Conservation (phyloP, 192 early-diverging fungal genomes). For the Phlyctochytrium bullatum region DNA sequence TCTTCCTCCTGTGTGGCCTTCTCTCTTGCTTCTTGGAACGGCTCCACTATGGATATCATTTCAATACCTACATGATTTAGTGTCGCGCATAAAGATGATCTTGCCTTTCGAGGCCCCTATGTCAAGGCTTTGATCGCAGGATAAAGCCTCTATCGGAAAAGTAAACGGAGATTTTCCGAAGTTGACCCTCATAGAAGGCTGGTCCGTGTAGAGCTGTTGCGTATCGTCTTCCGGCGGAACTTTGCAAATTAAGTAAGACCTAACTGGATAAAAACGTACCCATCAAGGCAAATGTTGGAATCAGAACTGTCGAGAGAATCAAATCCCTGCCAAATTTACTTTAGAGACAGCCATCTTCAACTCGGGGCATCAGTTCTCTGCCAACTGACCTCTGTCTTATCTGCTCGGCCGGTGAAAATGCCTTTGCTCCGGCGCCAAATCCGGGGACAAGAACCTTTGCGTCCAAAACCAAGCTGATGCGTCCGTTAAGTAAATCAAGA, state of each 20-base stretch:
- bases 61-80: conserved; percentile 11
- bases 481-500: conserved; percentile 40
- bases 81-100: not conserved
- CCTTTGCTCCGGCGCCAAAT: conserved; percentile 42
- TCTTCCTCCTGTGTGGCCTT: conserved; percentile 42
- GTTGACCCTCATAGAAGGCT: conserved; percentile 38
- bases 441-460: conserved; percentile 25
- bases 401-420: conserved; percentile 34
- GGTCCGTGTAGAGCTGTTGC: conserved; percentile 4
- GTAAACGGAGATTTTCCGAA: conserved; percentile 47
- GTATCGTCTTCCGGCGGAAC: not conserved
- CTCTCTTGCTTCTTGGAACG: conserved; percentile 14
- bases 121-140: conserved; percentile 21
- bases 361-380: not conserved
- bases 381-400: conserved; percentile 30
- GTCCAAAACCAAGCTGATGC: conserved; percentile 41
- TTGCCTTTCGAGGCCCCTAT: conserved; percentile 22
- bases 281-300: conserved; percentile 44
- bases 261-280: conserved; percentile 11
- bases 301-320: conserved; percentile 28
- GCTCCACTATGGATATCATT: conserved; percentile 30
- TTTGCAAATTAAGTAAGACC: not conserved
- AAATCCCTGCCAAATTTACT: conserved; percentile 15
- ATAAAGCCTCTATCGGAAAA: conserved; percentile 18
- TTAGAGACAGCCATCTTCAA: conserved; percentile 11